Evolutionary conservation across 1,284 basidiomycete species (phyloP).

Genomic region (Cryptococcus sp.): DNA sequence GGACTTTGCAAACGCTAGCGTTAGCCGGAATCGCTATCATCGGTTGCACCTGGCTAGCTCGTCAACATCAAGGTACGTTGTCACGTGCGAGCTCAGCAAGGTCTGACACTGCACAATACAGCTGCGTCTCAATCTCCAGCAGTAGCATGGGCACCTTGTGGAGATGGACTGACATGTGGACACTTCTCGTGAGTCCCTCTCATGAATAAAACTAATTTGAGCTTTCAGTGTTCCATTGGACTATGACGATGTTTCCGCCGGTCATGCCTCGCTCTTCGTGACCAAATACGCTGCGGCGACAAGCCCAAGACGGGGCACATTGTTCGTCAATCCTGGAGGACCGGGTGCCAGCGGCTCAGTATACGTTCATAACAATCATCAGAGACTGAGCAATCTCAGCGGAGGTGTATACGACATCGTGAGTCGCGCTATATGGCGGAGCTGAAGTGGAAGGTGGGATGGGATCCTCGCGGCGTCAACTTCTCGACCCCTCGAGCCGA

Average conservation of each 20-base stretch:
- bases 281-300: background rate
- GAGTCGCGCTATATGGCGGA: background rate
- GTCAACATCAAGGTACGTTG: too few relatives aligned
- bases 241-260: background rate
- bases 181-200: background rate
- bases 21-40: too few relatives aligned
- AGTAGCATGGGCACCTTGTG: background rate
- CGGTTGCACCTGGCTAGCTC: too few relatives aligned
- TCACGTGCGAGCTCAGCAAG: too few relatives aligned
- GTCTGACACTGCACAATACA: too few relatives aligned
- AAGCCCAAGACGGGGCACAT: background rate
- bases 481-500: background rate
- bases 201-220: background rate
- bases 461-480: slow-evolving; percentile 1
- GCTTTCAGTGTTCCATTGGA: background rate
- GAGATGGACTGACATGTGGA: background rate
- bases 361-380: background rate
- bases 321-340: background rate
- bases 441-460: background rate
- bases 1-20: too few relatives aligned
- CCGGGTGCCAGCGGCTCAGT: background rate
- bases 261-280: background rate
- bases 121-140: background rate
- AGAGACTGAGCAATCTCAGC: background rate
- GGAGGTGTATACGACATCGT: background rate